Evolutionary conservation across 441 rosid genomes (phyloP).

Genomic region (Theobroma grandiflorum): DNA sequence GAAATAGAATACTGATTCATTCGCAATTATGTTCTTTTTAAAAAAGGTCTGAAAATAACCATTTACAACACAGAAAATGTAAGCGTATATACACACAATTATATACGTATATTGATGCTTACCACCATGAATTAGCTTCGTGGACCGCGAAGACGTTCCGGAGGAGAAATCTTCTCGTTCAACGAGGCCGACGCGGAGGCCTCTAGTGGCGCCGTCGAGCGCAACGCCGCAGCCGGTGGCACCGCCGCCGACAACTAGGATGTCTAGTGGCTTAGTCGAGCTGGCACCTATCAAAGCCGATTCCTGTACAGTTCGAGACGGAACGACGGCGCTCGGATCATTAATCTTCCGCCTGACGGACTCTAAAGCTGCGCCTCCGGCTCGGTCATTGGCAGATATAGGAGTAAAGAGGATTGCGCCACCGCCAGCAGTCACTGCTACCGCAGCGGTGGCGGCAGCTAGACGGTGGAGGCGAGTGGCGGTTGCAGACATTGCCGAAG

Average conservation of each 20-base stretch:
- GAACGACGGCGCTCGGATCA: constrained; percentile 63
- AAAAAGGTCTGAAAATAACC: not conserved
- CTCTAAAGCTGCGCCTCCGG: constrained; percentile 49
- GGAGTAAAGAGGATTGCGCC: constrained; percentile 52
- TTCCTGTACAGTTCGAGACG: constrained; percentile 73
- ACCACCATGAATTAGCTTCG: constrained; percentile 96
- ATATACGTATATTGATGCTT: not conserved
- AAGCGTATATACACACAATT: not conserved
- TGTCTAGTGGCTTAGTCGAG: constrained; percentile 70
- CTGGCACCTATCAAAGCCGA: constrained; percentile 64
- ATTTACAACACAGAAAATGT: not conserved
- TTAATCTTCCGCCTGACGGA: constrained; percentile 55
- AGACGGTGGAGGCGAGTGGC: constrained; percentile 67
- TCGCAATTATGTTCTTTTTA: too few relatives aligned
- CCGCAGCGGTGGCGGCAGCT: constrained; percentile 56
- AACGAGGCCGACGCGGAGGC: constrained; percentile 88
- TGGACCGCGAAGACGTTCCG: constrained; percentile 96
- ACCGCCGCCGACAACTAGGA: constrained; percentile 94
- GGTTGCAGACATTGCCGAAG: constrained; percentile 52
- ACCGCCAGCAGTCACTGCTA: constrained; percentile 53
- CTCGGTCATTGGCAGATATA: constrained; percentile 63
- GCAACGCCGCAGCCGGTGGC: constrained; percentile 97
- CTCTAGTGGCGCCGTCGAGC: constrained; percentile 87
- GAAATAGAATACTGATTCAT: not conserved
- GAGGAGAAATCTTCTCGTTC: constrained; percentile 97